Base-by-base conservation (phyloP, 2,329 filamentous ascomycete species). In the Myotisia sp. region DNA sequence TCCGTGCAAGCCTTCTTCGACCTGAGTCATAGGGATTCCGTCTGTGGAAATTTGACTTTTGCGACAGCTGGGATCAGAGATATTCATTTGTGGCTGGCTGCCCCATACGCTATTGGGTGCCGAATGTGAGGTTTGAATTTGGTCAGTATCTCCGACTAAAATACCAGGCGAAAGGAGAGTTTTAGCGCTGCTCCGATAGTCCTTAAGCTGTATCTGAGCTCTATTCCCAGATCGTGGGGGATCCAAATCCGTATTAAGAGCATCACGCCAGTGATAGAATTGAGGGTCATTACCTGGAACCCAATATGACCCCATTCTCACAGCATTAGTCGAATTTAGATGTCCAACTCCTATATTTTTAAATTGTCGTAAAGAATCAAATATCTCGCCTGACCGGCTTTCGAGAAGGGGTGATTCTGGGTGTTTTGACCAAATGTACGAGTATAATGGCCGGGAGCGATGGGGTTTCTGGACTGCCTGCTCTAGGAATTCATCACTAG, bases 11-110 rank as follows among this genome's bases (percentile, higher is more conserved):
- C 58, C 58, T 21, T 54, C 50, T 38, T 61, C 58, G 14, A 48
- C 37, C 34, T 61, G 58, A n/a, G 54, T 61, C 55, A 59, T 60
- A 4, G 55, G 50, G 13, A 53, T 32, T 19, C 49, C 47, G 10
- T 53, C 51, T 12, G 55, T 43, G 6, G 42, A 47, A 13, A 46
- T 40, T 27, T 60, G 57, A 36, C 56, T 60, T 40, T 52, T 59
- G 21, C 47, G 42, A 13, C 53, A 14, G n/a, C 26, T 19, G 10
- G 29, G 24, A 18, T 37, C 26, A 9, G 21, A 8, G 6, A 20
- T 20, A 29, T 18, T 29, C 26, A 20, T 26, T 23, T 34, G 33
- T 9, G 37, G 37, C 22, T 43, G 41, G 20, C 42, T 44, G 21
- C 37, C 38, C 39, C 34, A 36, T 24, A 36, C 26, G 24, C 24